Conservation (phyloP, 768 basidiomycete species). For the Pisolithus orientalis region DNA sequence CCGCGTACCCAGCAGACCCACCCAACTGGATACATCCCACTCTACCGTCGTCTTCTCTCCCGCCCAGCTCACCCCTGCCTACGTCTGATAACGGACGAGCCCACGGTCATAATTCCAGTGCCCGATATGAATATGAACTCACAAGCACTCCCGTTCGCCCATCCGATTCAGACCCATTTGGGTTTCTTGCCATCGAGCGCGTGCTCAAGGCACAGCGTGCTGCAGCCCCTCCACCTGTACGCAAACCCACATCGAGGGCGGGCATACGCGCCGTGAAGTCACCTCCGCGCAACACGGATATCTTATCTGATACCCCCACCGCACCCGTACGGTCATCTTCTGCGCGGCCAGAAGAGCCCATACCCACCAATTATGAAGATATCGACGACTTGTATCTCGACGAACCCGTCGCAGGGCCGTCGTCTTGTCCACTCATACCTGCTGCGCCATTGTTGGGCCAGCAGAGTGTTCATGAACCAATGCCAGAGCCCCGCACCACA, state of each 20-base stretch:
- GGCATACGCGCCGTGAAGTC: slow-evolving; percentile 10
- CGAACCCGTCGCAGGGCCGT: slow-evolving; percentile 23
- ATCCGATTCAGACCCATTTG: slow-evolving; percentile 48
- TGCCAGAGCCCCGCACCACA: slow-evolving; percentile 1
- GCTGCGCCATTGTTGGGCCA: slow-evolving; percentile 20
- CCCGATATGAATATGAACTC: slow-evolving; percentile 15
- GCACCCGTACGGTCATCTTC: slow-evolving; percentile 18
- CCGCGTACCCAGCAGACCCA: slow-evolving; percentile 25
- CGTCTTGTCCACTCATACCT: slow-evolving; percentile 11
- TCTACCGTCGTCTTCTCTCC: slow-evolving; percentile 25
- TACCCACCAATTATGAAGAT: slow-evolving; percentile 27
- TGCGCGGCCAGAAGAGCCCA: slow-evolving; percentile 30
- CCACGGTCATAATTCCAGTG: slow-evolving; percentile 1
- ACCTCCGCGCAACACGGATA: slow-evolving; percentile 14
- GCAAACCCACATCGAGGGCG: slow-evolving; percentile 5
- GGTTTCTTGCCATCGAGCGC: slow-evolving; percentile 49
- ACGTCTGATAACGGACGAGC: slow-evolving; percentile 12
- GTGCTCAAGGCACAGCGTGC: slow-evolving; percentile 40
- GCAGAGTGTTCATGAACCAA: slow-evolving; percentile 11
- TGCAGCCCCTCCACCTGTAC: slow-evolving; percentile 4
- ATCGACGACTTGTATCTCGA: slow-evolving; percentile 31
- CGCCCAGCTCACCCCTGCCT: slow-evolving; percentile 28
- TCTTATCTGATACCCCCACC: slow-evolving; percentile 11
- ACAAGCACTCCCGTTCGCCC: slow-evolving; percentile 14
- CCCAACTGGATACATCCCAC: slow-evolving; percentile 22